Conservation (phyloP, 176 grass and related monocot genomes). For the Oryza brachyantha region DNA sequence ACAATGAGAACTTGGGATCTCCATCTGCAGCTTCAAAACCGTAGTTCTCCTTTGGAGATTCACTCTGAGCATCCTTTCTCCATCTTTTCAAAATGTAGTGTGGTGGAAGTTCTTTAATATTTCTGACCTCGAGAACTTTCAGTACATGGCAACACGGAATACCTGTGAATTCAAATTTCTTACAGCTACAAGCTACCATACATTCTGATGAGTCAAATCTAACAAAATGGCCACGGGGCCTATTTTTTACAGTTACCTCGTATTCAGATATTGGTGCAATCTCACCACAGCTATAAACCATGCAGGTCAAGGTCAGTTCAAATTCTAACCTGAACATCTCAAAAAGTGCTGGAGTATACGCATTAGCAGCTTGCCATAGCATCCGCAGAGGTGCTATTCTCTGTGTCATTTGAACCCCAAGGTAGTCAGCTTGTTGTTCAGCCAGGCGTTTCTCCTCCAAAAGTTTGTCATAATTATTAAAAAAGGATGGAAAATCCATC, state of each 20-base stretch:
- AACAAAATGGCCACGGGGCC: constrained; percentile 49
- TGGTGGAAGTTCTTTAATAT: constrained; percentile 83
- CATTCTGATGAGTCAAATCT: constrained; percentile 72
- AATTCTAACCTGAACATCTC: constrained; percentile 75
- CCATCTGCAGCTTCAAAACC: constrained; percentile 46
- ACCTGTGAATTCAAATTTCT: constrained; percentile 69
- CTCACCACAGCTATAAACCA: constrained; percentile 61
- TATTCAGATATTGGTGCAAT: constrained; percentile 65
- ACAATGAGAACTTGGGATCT: constrained; percentile 57
- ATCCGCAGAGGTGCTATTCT: constrained; percentile 49
- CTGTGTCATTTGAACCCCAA: constrained; percentile 54
- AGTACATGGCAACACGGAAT: constrained; percentile 75
- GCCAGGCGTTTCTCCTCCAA: constrained; percentile 61
- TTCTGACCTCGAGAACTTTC: constrained; percentile 79
- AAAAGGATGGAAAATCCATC: constrained; percentile 53
- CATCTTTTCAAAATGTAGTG: constrained; percentile 87
- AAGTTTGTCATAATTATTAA: constrained; percentile 67
- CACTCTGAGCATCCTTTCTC: constrained; percentile 76
- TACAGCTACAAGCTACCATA: constrained; percentile 72
- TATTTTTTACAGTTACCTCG: constrained; percentile 66
- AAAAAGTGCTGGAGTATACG: constrained; percentile 69
- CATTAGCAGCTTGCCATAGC: constrained; percentile 80
- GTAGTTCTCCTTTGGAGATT: constrained; percentile 47
- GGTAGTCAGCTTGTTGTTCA: constrained; percentile 79
- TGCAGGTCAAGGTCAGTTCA: constrained; percentile 56